These are phyloP conservation scores for Pseudopyricularia cyperi DNA, from an alignment of 2,329 filamentous ascomycete genomes.

Conservation along the genomic window DNA sequence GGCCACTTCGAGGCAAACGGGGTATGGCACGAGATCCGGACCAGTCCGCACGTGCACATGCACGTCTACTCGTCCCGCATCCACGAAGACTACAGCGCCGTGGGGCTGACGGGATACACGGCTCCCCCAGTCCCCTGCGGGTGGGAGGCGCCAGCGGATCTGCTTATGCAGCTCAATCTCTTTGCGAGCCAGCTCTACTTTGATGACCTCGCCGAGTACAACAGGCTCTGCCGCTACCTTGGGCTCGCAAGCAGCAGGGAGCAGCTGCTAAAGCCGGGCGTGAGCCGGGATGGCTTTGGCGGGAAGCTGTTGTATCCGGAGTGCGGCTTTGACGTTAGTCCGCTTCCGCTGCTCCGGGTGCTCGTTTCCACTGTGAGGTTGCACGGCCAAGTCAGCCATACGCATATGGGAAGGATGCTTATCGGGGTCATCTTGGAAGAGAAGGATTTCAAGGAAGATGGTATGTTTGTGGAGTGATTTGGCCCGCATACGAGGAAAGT, in stretches of 20 bases:
- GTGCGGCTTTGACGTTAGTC: background rate
- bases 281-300: background rate
- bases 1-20: constrained; percentile 47
- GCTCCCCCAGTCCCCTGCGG: constrained; percentile 13
- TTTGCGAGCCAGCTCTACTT: constrained; percentile 59
- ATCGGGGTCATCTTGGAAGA: background rate
- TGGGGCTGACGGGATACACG: constrained; percentile 32
- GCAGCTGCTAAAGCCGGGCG: background rate
- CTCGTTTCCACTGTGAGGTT: background rate
- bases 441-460: background rate
- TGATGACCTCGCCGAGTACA: constrained; percentile 38
- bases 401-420: background rate
- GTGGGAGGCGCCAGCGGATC: constrained; percentile 9
- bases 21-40: constrained; percentile 26
- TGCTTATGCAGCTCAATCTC: constrained; percentile 41
- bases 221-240: constrained; percentile 33
- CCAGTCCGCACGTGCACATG: constrained; percentile 21
- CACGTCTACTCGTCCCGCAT: constrained; percentile 37
- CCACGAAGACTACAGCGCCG: constrained; percentile 18
- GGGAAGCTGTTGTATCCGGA: background rate
- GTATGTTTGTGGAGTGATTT: background rate
- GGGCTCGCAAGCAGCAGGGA: constrained; percentile 15
- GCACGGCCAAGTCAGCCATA: background rate
- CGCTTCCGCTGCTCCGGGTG: background rate
- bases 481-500: background rate